Evolutionary conservation across 371 early-diverging fungal genomes (phyloP), one percentile per base, ranked within the genome.

Genomic region (Mortierella sp.): DNA sequence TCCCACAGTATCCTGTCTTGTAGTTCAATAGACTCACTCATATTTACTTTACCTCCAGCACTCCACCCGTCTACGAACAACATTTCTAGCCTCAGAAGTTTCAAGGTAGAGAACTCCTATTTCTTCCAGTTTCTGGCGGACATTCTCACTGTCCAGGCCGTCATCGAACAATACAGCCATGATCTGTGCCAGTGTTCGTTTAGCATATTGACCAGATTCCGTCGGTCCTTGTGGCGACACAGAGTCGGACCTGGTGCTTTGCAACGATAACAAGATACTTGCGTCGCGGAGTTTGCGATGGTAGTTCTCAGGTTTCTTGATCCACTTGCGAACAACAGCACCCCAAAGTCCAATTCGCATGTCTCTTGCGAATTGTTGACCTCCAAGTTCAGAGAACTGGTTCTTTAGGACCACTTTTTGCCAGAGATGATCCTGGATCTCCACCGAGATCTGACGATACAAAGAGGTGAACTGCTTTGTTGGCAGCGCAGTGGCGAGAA

Each of bases 351-450:
- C 93, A 19, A 82, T 67, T 29, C 80, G 74, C 9, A 91, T 57
- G 81, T 93, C 92, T 4, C 74, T 61, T 50, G 83, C 75, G 37
- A 93, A 75, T 58, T 90, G 89, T 21, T 57, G 45, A 7, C 86
- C 87, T 0, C 90, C 92, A 11, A 75, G 58, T 19, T 67, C 73
- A 4, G 88, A 85, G 63, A 93, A 90, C 30, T 87, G 88, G 52
- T 86, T 87, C 50, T 81, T 81, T 26, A 88, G 82, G 7, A 92
- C 81, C 14, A 91, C 74, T 62, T 86, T 73, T 15, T 83, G 80
- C 87, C 90, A 87, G 43, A 91, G 79, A 80, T 88, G 89, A 6
- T 90, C 90, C 66, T 91, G 90, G 25, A 93, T 82, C 28, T 86
- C 89, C 23, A 67, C 47, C 0, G 88, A 76, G 1, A 89, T 64